phyloP scores from a whole-genome alignment of 371 early-diverging fungal species.

The Coemansia linderi region DNA sequence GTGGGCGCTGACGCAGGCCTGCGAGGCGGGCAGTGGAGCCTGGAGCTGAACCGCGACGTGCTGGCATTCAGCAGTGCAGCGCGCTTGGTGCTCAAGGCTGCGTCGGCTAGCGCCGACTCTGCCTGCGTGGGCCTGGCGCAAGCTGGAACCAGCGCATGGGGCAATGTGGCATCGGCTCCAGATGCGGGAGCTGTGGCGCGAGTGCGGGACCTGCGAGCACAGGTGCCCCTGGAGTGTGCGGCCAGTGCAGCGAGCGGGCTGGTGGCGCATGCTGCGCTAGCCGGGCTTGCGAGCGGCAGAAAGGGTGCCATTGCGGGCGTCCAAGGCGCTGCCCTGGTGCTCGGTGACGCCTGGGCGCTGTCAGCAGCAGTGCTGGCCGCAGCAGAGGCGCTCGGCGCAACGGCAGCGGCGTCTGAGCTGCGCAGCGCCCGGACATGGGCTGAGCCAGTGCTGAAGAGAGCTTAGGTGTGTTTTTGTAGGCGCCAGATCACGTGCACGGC shows the following conservation, averaged over 20 bases:
- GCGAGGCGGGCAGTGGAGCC: constrained; percentile 13
- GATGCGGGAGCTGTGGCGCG: constrained; percentile 1
- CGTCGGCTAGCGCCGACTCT: constrained; percentile 18
- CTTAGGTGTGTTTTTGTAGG: neutral
- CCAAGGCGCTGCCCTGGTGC: constrained; percentile 18
- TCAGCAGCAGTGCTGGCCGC: constrained; percentile 33
- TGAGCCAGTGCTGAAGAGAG: neutral
- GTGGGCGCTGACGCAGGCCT: constrained; percentile 41
- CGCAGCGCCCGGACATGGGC: constrained; percentile 6
- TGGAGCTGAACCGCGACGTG: constrained; percentile 72
- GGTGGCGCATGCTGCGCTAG: constrained; percentile 37
- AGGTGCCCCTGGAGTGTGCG: constrained; percentile 37
- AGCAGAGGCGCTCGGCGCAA: constrained; percentile 19
- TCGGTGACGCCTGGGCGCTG: constrained; percentile 24
- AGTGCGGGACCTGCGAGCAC: constrained; percentile 14
- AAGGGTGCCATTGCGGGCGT: constrained; percentile 13
- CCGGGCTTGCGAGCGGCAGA: constrained; percentile 13
- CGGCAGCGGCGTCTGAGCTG: constrained; percentile 7
- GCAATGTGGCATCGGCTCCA: neutral
- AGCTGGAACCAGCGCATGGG: neutral
- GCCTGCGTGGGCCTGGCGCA: constrained; percentile 18
- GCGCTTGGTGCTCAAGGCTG: constrained; percentile 35
- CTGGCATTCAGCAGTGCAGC: constrained; percentile 69
- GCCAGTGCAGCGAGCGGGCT: constrained; percentile 28
- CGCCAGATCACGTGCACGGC: neutral